These are phyloP conservation scores for Coniochaeta hoffmannii DNA, from an alignment of 2,329 filamentous ascomycete species.

Conservation along the genomic window DNA sequence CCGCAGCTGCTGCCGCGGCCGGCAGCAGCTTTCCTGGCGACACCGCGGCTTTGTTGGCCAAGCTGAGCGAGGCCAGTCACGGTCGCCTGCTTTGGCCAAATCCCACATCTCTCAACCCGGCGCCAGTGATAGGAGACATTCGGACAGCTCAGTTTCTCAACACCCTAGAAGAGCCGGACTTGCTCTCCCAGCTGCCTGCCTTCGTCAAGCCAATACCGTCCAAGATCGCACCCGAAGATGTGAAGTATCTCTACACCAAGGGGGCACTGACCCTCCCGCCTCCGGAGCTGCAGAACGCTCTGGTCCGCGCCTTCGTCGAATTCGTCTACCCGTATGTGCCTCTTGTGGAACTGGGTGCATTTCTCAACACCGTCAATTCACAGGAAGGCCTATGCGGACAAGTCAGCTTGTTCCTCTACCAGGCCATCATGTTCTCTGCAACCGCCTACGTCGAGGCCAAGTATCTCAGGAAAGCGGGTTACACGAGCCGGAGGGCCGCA, in stretches of 20 bases:
- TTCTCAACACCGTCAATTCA: constrained; percentile 52
- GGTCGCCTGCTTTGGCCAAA: constrained; percentile 24
- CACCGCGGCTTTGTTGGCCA: constrained; percentile 10
- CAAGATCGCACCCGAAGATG: constrained; percentile 72
- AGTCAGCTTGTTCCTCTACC: constrained; percentile 81
- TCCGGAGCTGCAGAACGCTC: constrained; percentile 63
- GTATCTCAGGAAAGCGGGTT: constrained; percentile 69
- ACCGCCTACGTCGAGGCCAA: constrained; percentile 82
- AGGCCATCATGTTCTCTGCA: constrained; percentile 90
- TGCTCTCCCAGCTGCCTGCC: constrained; percentile 42
- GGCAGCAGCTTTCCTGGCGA: constrained; percentile 10
- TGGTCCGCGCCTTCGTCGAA: constrained; percentile 76
- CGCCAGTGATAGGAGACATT: constrained; percentile 25
- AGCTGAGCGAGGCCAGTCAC: constrained; percentile 23
- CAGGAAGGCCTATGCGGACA: constrained; percentile 63
- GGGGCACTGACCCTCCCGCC: constrained; percentile 74
- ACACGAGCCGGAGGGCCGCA: constrained; percentile 68
- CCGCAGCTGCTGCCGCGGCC: not conserved
- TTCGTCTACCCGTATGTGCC: constrained; percentile 95
- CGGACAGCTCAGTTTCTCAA: constrained; percentile 35
- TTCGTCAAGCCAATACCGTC: constrained; percentile 76
- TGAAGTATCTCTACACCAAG: constrained; percentile 76
- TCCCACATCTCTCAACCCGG: constrained; percentile 18
- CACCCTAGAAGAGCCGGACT: constrained; percentile 40
- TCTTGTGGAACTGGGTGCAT: constrained; percentile 61